Evolutionary conservation across 2,329 filamentous ascomycete genomes (phyloP), one percentile per base, ranked within the genome.

Genomic region (Shiraia sp.): DNA sequence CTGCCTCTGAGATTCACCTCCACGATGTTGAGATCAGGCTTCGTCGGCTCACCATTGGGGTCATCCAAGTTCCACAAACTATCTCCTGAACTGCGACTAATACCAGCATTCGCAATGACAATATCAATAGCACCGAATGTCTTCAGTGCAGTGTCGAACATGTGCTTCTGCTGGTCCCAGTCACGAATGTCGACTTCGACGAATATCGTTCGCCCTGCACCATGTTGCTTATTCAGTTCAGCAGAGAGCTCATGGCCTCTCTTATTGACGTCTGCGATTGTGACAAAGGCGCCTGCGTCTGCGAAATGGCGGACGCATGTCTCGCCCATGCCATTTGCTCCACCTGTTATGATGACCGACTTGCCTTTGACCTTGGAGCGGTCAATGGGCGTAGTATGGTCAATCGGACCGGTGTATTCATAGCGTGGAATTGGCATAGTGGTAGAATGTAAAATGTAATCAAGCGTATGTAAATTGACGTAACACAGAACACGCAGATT

Each of bases 321-420:
- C 33, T 68, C 63, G 23, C 67, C 67, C 34, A 70, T 63, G 15
- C 67, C 68, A 49, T 63, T 68, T 17, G 65, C 74, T 9, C 75
- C 75, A n/a, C 75, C 74, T 1, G 75, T 78, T 12, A 78, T 68
- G 15, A 78, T 66, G 16, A 76, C 73, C 1, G 71, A 74, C 49
- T 76, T 78, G 19, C 71, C 74, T 3, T 53, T 59, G 7, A 75
- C 49, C 26, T 68, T 62, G 28, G 54, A 58, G n/a, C 51, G 44
- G 49, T 77, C 71, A 8, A 68, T 65, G 7, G 54, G 49, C 3
- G 63, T 38, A 1, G 64, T 66, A 38, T 67, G 63, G 45, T 72
- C 63, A 13, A 72, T 49, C 6, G 68, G 68, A 36, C 65, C 67
- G 6, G 51, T 65, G 47, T 69, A 65, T 9, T 36, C 40, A 39